A percentile compares a stretch with the other conserved stretches of the same genome.
These are phyloP conservation scores for Fraxinus americana DNA, from an alignment of 257 asterid species.

Conservation along the genomic window DNA sequence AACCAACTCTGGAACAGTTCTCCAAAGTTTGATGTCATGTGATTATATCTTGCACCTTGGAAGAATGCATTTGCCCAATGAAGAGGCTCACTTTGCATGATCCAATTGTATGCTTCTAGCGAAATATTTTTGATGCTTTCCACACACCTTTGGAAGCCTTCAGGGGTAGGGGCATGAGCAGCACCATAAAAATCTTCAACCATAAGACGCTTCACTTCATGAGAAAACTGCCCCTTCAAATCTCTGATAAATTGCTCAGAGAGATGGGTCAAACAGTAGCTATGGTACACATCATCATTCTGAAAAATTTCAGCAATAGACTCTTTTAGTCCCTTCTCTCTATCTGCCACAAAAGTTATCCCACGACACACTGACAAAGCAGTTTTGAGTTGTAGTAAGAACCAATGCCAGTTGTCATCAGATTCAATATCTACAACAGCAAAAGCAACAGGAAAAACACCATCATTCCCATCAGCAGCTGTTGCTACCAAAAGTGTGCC, in stretches of 20 bases:
- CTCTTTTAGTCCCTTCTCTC: constrained; percentile 82
- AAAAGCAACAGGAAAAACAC: constrained; percentile 89
- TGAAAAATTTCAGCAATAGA: constrained; percentile 72
- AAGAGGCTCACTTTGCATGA: constrained; percentile 82
- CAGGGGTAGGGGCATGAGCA: constrained; percentile 66
- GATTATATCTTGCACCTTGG: constrained; percentile 84
- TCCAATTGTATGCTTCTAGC: constrained; percentile 78
- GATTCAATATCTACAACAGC: constrained; percentile 90
- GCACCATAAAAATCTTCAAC: constrained; percentile 76
- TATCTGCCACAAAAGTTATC: constrained; percentile 79
- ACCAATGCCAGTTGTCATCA: constrained; percentile 93
- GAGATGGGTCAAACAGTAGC: constrained; percentile 73
- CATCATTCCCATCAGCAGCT: constrained; percentile 89
- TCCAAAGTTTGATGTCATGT: constrained; percentile 69
- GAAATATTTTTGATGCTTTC: constrained; percentile 85
- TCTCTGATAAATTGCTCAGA: constrained; percentile 85
- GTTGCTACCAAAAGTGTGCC: constrained; percentile 91
- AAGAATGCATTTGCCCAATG: constrained; percentile 91
- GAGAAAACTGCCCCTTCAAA: constrained; percentile 80
- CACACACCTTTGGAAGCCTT: constrained; percentile 65
- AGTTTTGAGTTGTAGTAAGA: constrained; percentile 73
- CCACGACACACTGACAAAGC: constrained; percentile 63
- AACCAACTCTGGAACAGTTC: constrained; percentile 86
- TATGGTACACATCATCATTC: constrained; percentile 75
- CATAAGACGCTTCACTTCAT: constrained; percentile 82